A percentile compares a stretch with the other conserved stretches of the same genome.
phyloP scores from a whole-genome alignment of 2,329 filamentous ascomycete genomes.

The Penicillium sp. region DNA sequence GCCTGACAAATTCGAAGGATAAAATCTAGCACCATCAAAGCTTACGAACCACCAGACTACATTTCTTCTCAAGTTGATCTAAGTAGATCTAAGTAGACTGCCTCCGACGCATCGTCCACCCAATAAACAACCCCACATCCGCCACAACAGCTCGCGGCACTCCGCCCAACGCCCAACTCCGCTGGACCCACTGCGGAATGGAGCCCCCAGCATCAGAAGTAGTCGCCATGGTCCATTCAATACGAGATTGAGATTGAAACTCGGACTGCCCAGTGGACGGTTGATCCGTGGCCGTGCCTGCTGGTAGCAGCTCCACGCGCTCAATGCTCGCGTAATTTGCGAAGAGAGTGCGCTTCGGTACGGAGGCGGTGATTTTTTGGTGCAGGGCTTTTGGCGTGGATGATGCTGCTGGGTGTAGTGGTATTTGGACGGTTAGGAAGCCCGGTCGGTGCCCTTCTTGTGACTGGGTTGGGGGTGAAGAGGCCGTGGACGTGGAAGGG shows the following conservation, averaged over 20 bases:
- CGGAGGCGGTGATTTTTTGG: slow-evolving; percentile 30
- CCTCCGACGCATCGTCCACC: slow-evolving; percentile 37
- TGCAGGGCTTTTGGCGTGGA: slow-evolving; percentile 29
- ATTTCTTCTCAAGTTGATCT: no score
- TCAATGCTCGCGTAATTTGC: slow-evolving; percentile 47
- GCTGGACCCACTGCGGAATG: slow-evolving; percentile 46
- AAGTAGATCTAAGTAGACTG: background rate
- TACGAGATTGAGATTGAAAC: slow-evolving; percentile 13
- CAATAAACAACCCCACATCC: slow-evolving; percentile 48
- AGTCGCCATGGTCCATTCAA: slow-evolving; percentile 48
- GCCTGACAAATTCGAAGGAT: background rate
- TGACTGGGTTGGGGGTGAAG: slow-evolving; percentile 22
- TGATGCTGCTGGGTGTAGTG: slow-evolving; percentile 27
- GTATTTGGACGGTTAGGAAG: slow-evolving; percentile 45
- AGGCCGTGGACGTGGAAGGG: slow-evolving; percentile 3
- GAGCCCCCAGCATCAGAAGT: slow-evolving; percentile 45
- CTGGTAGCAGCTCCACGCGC: slow-evolving; percentile 30
- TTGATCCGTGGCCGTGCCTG: background rate
- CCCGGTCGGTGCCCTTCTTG: slow-evolving; percentile 27
- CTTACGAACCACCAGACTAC: background rate
- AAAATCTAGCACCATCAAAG: background rate
- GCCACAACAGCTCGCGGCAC: slow-evolving; percentile 46
- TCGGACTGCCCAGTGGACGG: background rate
- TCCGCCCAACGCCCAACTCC: slow-evolving; percentile 46
- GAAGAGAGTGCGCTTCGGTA: slow-evolving; percentile 38